Conservation (phyloP, 2,329 filamentous ascomycete genomes). For the Fusarium lyarnte region DNA sequence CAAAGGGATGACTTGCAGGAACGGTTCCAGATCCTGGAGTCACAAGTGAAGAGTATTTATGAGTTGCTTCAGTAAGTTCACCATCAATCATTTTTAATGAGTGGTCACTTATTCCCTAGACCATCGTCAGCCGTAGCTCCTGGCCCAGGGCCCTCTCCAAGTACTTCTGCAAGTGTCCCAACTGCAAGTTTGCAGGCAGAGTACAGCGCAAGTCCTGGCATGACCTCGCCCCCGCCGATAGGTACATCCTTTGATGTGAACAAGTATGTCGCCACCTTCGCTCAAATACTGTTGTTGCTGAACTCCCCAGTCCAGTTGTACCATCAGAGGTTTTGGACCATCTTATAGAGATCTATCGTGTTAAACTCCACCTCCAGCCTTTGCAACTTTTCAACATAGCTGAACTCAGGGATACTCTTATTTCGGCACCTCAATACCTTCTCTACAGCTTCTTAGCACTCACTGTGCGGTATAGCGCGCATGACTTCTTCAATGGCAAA, state of each 20-base stretch:
- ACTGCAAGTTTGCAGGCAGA: neutral
- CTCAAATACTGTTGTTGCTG: fast-evolving
- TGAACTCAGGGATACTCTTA: neutral
- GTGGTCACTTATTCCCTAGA: neutral
- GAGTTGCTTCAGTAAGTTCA: neutral
- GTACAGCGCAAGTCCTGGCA: neutral
- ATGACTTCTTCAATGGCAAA: neutral
- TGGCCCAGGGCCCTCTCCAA: neutral
- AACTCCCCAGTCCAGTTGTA: neutral
- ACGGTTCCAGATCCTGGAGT: neutral
- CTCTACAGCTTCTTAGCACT: conserved; percentile 5
- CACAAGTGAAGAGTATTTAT: conserved; percentile 5
- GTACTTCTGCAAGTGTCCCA: neutral
- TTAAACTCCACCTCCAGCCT: conserved; percentile 10
- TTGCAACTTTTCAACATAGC: neutral
- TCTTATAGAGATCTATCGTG: conserved; percentile 1
- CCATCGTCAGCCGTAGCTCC: neutral
- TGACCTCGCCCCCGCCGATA: neutral
- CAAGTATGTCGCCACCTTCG: neutral
- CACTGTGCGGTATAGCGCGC: neutral
- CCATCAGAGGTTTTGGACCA: neutral
- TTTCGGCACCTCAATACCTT: neutral
- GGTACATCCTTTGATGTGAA: neutral
- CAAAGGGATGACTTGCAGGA: neutral
- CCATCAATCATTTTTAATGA: fast-evolving